Evolutionary conservation across 2,329 filamentous ascomycete species (phyloP), one percentile per base, ranked within the genome.

Genomic region (Clarireedia sp.): DNA sequence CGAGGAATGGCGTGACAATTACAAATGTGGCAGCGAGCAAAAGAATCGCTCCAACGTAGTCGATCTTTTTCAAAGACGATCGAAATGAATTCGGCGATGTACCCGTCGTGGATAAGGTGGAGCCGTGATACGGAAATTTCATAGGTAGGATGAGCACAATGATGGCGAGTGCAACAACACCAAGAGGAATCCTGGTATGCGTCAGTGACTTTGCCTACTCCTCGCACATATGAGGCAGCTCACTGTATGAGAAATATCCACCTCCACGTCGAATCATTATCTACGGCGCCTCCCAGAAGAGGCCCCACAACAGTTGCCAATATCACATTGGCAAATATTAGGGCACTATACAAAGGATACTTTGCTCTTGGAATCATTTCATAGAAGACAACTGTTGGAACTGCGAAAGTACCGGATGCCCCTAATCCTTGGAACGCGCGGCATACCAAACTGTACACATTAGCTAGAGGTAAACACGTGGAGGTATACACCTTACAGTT

Each of bases 351-450:
- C 50, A 72, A 68, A 56, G 72, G 29, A n/a, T 24, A 43, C 8
- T 43, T 41, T 17, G 21, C 7, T 16, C n/a, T 19, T 17, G 48
- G 48, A 19, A 51, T 23, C 21, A 51, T 14, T 21, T 51, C 19
- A 26, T 38, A 51, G 14, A 51, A 10, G 19, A 23, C 26, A 9
- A 29, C 38, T 7, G 37, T 41, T n/a, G 48, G 10, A 17, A 51
- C 16, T 41, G 48, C 41, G 51, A 71, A 72, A 58, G 75, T 71
- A 0, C 76, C 77, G 3, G 73, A 74, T 0, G 68, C 72, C 0
- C 75, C 77, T 1, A 77, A 62, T 0, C 82, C 81, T 59, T 63
- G 61, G 24, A 61, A 57, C 1, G 57, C 59, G n/a, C 59, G 53
- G 26, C 57, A 50, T 23, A 59, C 43, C 14, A 61, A 56, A 12